Conservation (phyloP, 2,329 filamentous ascomycete genomes). For the Shiraia sp. region DNA sequence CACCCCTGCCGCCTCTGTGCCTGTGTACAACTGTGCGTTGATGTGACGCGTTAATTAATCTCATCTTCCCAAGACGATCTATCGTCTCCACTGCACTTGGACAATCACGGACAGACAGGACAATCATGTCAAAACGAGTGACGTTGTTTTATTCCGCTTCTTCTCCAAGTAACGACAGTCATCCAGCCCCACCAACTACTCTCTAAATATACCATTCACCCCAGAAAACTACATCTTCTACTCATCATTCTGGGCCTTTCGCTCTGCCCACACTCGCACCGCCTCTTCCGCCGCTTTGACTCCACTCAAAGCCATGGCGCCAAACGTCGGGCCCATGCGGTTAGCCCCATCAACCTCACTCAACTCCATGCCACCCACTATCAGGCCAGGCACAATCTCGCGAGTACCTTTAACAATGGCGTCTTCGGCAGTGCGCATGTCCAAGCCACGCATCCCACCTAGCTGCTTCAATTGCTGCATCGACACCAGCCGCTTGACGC, state of each 20-base stretch:
- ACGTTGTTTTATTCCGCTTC: not conserved
- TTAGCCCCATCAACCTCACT: slow-evolving; percentile 89
- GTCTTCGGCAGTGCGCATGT: slow-evolving; percentile 91
- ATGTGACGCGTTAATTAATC: not conserved
- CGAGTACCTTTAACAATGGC: slow-evolving; percentile 91
- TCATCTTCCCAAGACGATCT: not conserved
- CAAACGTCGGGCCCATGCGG: slow-evolving; percentile 88
- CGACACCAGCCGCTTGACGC: slow-evolving; percentile 84
- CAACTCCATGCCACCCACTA: slow-evolving; percentile 94
- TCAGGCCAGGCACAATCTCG: slow-evolving; percentile 83
- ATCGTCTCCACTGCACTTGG: not conserved
- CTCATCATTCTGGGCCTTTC: slow-evolving; percentile 75
- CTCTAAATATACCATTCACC: too few relatives aligned
- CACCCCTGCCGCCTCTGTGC: not conserved
- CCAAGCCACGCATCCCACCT: slow-evolving; percentile 88
- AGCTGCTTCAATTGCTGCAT: slow-evolving; percentile 84
- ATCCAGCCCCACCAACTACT: not conserved
- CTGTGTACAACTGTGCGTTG: not conserved
- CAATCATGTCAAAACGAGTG: too few relatives aligned
- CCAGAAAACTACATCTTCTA: too few relatives aligned
- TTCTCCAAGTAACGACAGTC: slow-evolving; percentile 5
- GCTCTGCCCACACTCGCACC: slow-evolving; percentile 73
- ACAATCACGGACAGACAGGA: not conserved
- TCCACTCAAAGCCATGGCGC: slow-evolving; percentile 84
- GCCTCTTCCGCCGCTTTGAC: slow-evolving; percentile 92